phyloP scores from a whole-genome alignment of 768 basidiomycete genomes.

The Tremella yokohamensis region DNA sequence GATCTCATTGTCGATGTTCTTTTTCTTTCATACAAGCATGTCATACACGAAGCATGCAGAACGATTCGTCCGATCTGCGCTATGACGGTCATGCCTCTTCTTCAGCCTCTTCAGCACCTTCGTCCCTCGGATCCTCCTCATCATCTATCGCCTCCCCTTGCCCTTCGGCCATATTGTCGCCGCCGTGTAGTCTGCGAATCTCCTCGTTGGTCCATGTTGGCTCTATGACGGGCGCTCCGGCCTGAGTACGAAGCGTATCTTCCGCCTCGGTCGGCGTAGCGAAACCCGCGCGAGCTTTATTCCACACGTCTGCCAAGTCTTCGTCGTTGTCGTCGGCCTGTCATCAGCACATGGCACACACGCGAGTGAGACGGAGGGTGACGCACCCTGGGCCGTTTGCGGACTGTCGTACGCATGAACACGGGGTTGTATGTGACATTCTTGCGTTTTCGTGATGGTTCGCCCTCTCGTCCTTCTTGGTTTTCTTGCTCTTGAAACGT shows the following conservation, averaged over 20 bases:
- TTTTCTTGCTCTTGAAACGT: constrained; percentile 33
- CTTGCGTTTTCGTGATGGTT: constrained; percentile 12
- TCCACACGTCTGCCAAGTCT: constrained; percentile 27
- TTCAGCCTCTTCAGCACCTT: constrained; percentile 21
- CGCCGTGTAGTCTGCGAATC: constrained; percentile 23
- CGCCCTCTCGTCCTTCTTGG: constrained; percentile 1
- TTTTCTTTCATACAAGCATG: background rate
- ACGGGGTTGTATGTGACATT: constrained; percentile 36
- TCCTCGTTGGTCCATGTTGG: constrained; percentile 31
- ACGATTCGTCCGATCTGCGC: no score
- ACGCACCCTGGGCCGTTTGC: constrained; percentile 35
- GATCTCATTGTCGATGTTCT: background rate
- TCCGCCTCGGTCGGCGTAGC: constrained; percentile 17
- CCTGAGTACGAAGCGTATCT: constrained; percentile 14
- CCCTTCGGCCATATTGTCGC: constrained; percentile 27
- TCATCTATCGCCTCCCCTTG: constrained; percentile 42
- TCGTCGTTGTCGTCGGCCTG: constrained; percentile 16
- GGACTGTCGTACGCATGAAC: constrained; percentile 25
- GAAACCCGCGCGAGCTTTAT: constrained; percentile 31
- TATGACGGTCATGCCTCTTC: constrained; percentile 1
- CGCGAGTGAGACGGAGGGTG: background rate
- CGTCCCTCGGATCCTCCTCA: constrained; percentile 22
- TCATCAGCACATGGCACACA: background rate
- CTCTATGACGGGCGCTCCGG: constrained; percentile 27
- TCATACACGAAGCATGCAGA: no score